Base-by-base conservation (phyloP, 2,329 filamentous ascomycete genomes). In the Colletotrichum magnum region DNA sequence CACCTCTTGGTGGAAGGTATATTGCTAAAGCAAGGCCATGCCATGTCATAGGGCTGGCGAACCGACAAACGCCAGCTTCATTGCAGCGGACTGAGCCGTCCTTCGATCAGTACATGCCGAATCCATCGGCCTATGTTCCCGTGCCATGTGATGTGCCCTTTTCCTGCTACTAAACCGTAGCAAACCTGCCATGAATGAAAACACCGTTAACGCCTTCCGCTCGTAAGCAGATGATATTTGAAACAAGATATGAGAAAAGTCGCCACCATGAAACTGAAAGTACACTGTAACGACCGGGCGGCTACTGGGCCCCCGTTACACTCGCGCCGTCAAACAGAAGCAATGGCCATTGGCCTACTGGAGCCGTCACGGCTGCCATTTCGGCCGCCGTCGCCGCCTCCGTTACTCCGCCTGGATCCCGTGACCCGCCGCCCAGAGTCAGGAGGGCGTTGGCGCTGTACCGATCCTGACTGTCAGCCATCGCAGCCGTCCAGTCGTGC, bases 401-500 rank as follows among this genome's bases (percentile, higher is more conserved):
- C 10, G 72, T 70, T 15, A 56, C 64, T 5, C 54, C 51, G n/a
- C 48, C 51, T 6, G 68, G 45, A 6, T 70, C 68, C 15, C 68
- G 54, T 21, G 68, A 24, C 6, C 47, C 78, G 18, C 77, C 77
- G 3, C 83, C 85, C 4, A 88, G 77, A 1, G 82, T 84, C 71
- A 88, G 77, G 13, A 88, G 77, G 15, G 85, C 82, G 53, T 80
- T 84, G 32, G 85, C 85, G 68, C 83, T 84, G 75, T 84, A 87
- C 26, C 84, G 80, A 52, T 86, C 84, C 66, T 86, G 84, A 41
- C 77, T 83, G 71, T 86, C 83, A 41, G 83, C 81, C 32, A 88
- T 84, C 61, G 85, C 84, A 0, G 82, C 80, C 9, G 85, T 84
- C 87, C 87, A 89, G 76, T 88, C 84, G 16, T 86, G 82, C 86